A percentile compares a stretch with the other conserved stretches of the same genome.
phyloP scores from a whole-genome alignment of 805 yeast genomes.

The Kluyveromyces lactis region DNA sequence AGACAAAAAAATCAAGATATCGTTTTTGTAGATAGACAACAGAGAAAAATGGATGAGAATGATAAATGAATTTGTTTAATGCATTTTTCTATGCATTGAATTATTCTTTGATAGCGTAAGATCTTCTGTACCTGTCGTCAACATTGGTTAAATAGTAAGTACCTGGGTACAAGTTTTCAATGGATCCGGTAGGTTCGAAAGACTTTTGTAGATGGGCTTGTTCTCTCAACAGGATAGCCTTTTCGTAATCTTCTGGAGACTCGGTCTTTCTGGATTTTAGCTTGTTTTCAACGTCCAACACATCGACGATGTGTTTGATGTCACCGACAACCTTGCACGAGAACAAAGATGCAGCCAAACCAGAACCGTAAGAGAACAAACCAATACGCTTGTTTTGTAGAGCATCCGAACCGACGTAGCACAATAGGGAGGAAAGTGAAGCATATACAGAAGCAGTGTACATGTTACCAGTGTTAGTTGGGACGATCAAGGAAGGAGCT shows the following conservation, averaged over 20 bases:
- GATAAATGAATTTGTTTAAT: no score
- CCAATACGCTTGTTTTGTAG: constrained; percentile 83
- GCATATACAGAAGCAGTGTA: constrained; percentile 93
- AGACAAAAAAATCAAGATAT: no score
- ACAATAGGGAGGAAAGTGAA: constrained; percentile 72
- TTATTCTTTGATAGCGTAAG: constrained; percentile 54
- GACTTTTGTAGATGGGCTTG: constrained; percentile 75
- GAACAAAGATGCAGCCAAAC: constrained; percentile 86
- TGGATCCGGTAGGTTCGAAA: constrained; percentile 71
- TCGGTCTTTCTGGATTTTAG: constrained; percentile 56
- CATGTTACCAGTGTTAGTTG: constrained; percentile 97
- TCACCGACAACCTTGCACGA: constrained; percentile 79
- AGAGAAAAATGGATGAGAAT: no score
- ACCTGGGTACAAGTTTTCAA: constrained; percentile 64
- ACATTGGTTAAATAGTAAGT: constrained; percentile 76
- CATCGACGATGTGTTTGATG: constrained; percentile 53
- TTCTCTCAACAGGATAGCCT: constrained; percentile 79
- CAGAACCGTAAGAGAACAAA: constrained; percentile 95
- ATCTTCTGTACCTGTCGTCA: constrained; percentile 85
- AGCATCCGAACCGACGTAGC: constrained; percentile 62
- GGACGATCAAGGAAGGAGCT: constrained; percentile 70
- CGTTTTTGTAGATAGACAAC: no score
- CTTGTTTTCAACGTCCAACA: constrained; percentile 58
- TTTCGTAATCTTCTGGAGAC: constrained; percentile 76
- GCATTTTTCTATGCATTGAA: background rate